Conservation (phyloP, 257 asterid genomes). For the Cynanchum wilfordii region DNA sequence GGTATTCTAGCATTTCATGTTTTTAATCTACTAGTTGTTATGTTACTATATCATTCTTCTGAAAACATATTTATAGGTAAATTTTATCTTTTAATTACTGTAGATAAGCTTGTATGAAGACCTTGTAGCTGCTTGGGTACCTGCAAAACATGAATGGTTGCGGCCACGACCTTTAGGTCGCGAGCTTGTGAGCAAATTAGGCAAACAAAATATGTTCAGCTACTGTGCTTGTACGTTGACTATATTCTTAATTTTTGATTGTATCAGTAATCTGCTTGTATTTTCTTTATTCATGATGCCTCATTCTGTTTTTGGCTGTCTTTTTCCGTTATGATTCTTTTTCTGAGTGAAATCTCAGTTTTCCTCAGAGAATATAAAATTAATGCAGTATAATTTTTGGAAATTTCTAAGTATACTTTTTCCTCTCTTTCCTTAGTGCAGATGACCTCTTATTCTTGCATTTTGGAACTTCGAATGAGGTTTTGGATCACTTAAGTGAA, state of each 20-base stretch:
- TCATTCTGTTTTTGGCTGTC: not conserved
- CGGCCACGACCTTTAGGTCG: conserved; percentile 66
- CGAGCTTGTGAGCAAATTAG: conserved; percentile 65
- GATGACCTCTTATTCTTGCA: conserved; percentile 89
- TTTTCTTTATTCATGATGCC: not conserved
- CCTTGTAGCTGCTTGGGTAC: conserved; percentile 98
- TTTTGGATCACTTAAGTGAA: conserved; percentile 82
- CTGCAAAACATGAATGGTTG: conserved; percentile 91
- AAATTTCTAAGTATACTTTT: conserved; percentile 9
- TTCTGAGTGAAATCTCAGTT: conserved; percentile 1
- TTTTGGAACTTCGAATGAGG: conserved; percentile 97
- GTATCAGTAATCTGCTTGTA: conserved; percentile 9
- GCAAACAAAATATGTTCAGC: conserved; percentile 80
- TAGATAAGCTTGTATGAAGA: conserved; percentile 99
- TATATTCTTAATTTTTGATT: conserved; percentile 22
- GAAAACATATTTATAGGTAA: not conserved
- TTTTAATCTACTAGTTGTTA: conserved; percentile 11
- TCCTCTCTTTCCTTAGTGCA: conserved; percentile 26
- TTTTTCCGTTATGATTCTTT: conserved; percentile 3
- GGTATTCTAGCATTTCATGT: not conserved
- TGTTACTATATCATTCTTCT: not conserved
- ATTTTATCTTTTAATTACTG: conserved; percentile 23
- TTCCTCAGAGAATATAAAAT: not conserved
- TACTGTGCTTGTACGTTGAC: conserved; percentile 84
- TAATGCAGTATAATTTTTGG: not conserved